phyloP scores from a whole-genome alignment of 2,329 filamentous ascomycete genomes.

The Emmonsiellopsis sp. region DNA sequence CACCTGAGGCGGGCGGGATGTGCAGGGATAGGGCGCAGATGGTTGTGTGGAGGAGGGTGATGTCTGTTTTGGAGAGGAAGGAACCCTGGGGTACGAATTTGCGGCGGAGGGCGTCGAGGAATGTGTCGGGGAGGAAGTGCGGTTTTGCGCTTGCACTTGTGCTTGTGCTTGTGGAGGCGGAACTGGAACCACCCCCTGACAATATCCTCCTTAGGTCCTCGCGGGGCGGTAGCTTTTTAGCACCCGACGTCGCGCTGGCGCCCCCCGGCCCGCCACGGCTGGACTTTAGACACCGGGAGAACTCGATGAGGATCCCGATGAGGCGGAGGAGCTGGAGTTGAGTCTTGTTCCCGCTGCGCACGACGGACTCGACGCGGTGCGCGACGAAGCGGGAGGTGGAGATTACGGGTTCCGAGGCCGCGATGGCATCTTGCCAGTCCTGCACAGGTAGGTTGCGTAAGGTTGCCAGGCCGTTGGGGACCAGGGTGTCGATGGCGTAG shows the following conservation, averaged over 20 bases:
- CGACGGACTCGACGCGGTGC: conserved; percentile 31
- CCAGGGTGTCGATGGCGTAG: conserved; percentile 35
- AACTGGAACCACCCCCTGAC: conserved; percentile 19
- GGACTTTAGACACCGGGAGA: conserved; percentile 27
- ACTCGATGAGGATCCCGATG: conserved; percentile 36
- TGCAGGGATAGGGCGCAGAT: conserved; percentile 39
- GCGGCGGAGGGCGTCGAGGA: conserved; percentile 33
- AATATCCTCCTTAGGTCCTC: conserved; percentile 32
- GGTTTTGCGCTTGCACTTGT: neutral
- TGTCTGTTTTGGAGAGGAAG: conserved; percentile 28
- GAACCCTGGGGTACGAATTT: conserved; percentile 32
- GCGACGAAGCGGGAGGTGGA: conserved; percentile 38
- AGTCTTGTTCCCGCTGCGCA: conserved; percentile 29
- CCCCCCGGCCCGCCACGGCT: conserved; percentile 15
- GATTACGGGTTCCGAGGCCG: conserved; percentile 25
- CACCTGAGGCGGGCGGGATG: conserved; percentile 29
- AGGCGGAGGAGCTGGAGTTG: conserved; percentile 37
- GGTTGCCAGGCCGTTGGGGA: conserved; percentile 33
- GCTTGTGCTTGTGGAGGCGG: conserved; percentile 13
- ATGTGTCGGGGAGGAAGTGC: conserved; percentile 25
- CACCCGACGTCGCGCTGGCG: conserved; percentile 8
- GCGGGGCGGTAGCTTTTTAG: conserved; percentile 30
- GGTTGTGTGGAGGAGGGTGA: conserved; percentile 37
- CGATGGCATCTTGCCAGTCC: conserved; percentile 34
- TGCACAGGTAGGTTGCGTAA: conserved; percentile 35